phyloP scores from a whole-genome alignment of 148 eudicot species.

The Heliosperma pusillum region DNA sequence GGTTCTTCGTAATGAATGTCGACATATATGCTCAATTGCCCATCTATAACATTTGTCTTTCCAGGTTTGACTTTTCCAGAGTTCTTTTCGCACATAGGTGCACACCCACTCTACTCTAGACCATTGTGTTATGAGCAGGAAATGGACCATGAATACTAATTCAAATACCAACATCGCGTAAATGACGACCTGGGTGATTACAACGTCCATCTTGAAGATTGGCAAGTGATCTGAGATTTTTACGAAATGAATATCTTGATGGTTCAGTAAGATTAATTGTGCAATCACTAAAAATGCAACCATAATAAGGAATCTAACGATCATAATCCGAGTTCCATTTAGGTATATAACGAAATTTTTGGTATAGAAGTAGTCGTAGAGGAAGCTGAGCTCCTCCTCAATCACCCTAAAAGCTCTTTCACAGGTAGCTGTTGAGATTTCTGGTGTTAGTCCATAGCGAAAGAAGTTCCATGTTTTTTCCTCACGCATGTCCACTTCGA shows the following conservation, averaged over 20 bases:
- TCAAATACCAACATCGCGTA: neutral
- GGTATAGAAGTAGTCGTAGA: conserved; percentile 3
- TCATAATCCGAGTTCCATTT: neutral
- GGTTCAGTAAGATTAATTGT: neutral
- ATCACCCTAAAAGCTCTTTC: conserved; percentile 8
- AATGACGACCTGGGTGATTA: neutral
- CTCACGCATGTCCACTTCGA: neutral
- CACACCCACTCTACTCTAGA: conserved; percentile 4
- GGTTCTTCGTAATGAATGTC: neutral
- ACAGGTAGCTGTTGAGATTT: neutral
- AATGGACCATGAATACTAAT: neutral
- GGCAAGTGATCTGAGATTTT: neutral
- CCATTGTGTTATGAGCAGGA: neutral
- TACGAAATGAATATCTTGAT: too few species aligned
- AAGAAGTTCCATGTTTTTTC: too few species aligned
- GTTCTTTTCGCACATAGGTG: neutral
- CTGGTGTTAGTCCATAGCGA: too few species aligned
- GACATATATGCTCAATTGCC: conserved; percentile 2
- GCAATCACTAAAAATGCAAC: neutral
- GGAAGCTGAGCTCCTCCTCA: too few species aligned
- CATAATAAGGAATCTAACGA: neutral
- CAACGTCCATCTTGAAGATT: neutral
- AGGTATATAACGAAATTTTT: too few species aligned
- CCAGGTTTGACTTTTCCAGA: neutral
- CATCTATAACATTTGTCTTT: conserved; percentile 1